Percentiles rank a stretch among this genome's conserved stretches.
Conservation (phyloP, 208 protist species). For the Leptomonas pyrrhocoris region DNA sequence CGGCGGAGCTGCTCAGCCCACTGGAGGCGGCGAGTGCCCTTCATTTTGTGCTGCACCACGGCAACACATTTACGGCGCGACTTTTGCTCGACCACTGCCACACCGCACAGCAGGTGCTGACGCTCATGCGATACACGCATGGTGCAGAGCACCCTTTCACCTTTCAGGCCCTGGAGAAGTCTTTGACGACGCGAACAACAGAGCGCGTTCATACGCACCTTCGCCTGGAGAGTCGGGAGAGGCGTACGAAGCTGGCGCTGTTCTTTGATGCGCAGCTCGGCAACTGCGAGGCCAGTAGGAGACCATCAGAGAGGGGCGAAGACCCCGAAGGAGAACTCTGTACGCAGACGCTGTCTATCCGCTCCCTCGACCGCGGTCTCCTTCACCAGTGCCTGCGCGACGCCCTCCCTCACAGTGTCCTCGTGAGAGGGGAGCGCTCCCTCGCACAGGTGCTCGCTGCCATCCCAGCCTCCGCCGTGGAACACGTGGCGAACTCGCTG, state of each 20-base stretch:
- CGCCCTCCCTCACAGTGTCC: constrained; percentile 13
- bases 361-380: constrained; percentile 7
- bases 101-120: constrained; percentile 37
- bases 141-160: constrained; percentile 18
- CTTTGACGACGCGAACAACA: constrained; percentile 8
- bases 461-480: constrained; percentile 19
- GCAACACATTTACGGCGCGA: constrained; percentile 40
- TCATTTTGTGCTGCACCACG: constrained; percentile 41
- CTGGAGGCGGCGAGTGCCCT: constrained; percentile 41
- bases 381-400: constrained; percentile 21
- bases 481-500: constrained; percentile 14
- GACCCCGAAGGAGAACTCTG: neutral
- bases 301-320: neutral
- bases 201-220: constrained; percentile 32
- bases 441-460: constrained; percentile 22
- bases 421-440: constrained; percentile 20
- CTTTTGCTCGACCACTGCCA: constrained; percentile 46
- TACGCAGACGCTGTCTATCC: constrained; percentile 4
- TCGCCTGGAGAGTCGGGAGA: constrained; percentile 4
- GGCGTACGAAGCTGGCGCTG: constrained; percentile 5
- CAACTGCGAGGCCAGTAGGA: neutral
- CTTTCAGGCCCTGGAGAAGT: constrained; percentile 25
- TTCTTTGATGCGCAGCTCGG: constrained; percentile 16
- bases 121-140: constrained; percentile 52
- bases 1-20: constrained; percentile 17